Evolutionary conservation across 2,329 filamentous ascomycete genomes (phyloP).

Genomic region (Aspergillus sp.): DNA sequence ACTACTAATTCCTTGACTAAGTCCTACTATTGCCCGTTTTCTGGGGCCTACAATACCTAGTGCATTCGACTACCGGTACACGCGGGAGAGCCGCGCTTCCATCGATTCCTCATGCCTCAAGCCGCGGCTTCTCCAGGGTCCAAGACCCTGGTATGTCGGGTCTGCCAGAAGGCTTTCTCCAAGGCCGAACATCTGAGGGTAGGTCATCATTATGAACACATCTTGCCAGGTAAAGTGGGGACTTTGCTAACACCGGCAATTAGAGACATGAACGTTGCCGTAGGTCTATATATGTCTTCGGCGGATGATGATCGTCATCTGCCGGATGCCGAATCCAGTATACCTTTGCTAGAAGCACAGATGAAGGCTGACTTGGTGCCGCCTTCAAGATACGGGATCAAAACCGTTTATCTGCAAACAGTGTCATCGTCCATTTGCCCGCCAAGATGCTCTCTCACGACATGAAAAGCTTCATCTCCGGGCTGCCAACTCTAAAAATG

Average conservation of each 20-base stretch:
- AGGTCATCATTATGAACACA: constrained; percentile 9
- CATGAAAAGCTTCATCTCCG: constrained; percentile 43
- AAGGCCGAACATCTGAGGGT: constrained; percentile 43
- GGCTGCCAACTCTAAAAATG: constrained; percentile 20
- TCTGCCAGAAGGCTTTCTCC: constrained; percentile 41
- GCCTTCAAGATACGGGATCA: constrained; percentile 36
- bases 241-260: constrained; percentile 10
- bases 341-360: neutral
- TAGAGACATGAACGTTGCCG: constrained; percentile 46
- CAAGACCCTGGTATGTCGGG: constrained; percentile 36
- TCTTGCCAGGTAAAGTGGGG: constrained; percentile 12
- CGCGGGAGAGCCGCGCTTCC: neutral
- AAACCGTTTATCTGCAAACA: constrained; percentile 43
- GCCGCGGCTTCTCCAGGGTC: constrained; percentile 13
- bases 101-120: constrained; percentile 11
- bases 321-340: constrained; percentile 1
- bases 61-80: no score
- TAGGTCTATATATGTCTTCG: constrained; percentile 22
- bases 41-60: no score
- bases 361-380: constrained; percentile 17
- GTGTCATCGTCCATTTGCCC: constrained; percentile 41
- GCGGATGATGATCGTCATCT: constrained; percentile 5
- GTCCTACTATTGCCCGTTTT: no score
- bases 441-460: constrained; percentile 45
- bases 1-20: no score